These are phyloP conservation scores for Ammopiptanthus mongolicus DNA, from an alignment of 306 rosid species.

Conservation along the genomic window DNA sequence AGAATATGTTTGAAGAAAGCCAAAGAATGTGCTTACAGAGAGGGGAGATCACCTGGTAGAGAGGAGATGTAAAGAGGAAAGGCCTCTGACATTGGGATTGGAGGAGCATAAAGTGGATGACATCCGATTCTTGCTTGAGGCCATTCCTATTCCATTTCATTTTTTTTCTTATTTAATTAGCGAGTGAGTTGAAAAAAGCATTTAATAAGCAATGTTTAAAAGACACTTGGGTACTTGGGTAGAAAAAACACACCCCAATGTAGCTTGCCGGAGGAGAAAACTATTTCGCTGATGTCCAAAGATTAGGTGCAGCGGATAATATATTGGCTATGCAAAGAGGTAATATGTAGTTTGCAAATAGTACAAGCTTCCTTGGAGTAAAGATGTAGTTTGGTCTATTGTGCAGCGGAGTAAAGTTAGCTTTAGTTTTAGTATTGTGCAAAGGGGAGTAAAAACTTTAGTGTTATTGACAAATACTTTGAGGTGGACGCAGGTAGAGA, in stretches of 20 bases:
- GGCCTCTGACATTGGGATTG: too few species aligned
- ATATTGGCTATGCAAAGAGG: neutral
- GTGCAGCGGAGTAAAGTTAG: neutral
- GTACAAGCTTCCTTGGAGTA: neutral
- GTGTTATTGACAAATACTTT: too few species aligned
- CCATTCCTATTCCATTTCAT: too few species aligned
- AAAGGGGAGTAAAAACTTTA: neutral
- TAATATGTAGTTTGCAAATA: too few species aligned
- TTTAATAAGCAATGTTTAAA: neutral
- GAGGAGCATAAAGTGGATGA: too few species aligned
- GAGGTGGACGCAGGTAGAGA: too few species aligned
- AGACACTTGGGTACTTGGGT: neutral
- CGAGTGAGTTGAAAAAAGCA: neutral
- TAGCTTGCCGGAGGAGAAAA: neutral
- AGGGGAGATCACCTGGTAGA: too few species aligned
- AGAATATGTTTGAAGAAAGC: too few species aligned
- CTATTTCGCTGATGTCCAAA: neutral
- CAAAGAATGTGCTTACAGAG: too few species aligned
- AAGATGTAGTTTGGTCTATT: neutral
- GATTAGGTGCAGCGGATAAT: neutral
- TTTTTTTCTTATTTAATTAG: too few species aligned
- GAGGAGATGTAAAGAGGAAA: too few species aligned
- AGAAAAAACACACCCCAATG: neutral
- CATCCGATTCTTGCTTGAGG: too few species aligned
- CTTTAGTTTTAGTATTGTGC: neutral